Percentiles rank a stretch among this genome's conserved stretches.
Conservation (phyloP, 176 grass and related monocot species). For the Oryza glumipatula region DNA sequence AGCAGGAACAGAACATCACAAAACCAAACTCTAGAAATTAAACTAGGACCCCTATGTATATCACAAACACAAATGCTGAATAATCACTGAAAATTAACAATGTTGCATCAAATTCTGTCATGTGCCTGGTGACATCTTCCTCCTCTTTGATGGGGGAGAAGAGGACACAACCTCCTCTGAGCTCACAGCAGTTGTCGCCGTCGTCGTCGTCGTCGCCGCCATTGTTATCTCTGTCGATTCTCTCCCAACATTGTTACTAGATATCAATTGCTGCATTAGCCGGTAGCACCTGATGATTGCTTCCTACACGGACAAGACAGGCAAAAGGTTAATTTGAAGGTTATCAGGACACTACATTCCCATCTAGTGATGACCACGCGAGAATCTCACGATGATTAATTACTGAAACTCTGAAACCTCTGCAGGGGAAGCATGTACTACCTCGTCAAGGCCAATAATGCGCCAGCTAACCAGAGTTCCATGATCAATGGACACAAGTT, state of each 20-base stretch:
- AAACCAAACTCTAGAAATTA: too few relatives aligned
- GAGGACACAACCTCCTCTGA: slow-evolving; percentile 33
- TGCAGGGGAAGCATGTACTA: slow-evolving; percentile 5
- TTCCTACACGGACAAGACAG: slow-evolving; percentile 37
- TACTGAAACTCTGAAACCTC: background rate
- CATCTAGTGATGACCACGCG: background rate
- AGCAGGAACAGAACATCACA: background rate
- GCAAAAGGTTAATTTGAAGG: too few relatives aligned
- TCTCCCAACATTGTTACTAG: slow-evolving; percentile 24
- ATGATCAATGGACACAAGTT: slow-evolving; percentile 39
- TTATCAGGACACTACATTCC: background rate
- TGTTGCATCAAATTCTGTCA: background rate
- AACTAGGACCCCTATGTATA: too few relatives aligned
- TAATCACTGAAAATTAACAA: background rate
- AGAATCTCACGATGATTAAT: background rate
- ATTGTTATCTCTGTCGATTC: background rate
- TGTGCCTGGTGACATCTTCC: slow-evolving; percentile 29
- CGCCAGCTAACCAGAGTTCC: slow-evolving; percentile 46
- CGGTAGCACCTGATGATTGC: slow-evolving; percentile 49
- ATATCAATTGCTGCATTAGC: slow-evolving; percentile 41
- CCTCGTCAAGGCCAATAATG: slow-evolving; percentile 57
- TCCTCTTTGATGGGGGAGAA: slow-evolving; percentile 42
- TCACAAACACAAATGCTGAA: background rate
- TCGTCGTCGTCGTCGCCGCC: background rate
- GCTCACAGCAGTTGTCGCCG: background rate